Evolutionary conservation across 2,329 filamentous ascomycete species (phyloP).

Genomic region (Aureobasidium sp.): DNA sequence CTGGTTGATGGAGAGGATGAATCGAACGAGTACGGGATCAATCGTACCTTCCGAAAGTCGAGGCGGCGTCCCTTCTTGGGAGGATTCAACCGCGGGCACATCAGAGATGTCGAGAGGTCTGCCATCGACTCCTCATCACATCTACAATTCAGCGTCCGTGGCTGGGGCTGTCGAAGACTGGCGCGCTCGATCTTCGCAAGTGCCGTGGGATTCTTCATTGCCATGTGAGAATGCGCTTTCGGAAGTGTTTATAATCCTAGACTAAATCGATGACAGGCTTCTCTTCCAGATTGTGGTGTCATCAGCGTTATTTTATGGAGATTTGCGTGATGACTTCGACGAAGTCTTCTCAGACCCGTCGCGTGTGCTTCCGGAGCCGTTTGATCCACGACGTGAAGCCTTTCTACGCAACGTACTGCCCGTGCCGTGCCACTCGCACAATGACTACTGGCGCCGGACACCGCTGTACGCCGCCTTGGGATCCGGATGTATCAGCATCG

Average conservation of each 20-base stretch:
- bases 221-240: background rate
- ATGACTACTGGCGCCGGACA: conserved; percentile 60
- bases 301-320: background rate
- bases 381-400: background rate
- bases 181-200: background rate
- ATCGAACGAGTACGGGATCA: background rate
- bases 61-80: background rate
- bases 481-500: conserved; percentile 54
- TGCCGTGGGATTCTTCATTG: background rate
- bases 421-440: conserved; percentile 63
- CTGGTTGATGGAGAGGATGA: background rate
- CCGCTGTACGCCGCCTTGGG: conserved; percentile 55
- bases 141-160: background rate
- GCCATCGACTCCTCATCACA: background rate
- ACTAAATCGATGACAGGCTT: background rate
- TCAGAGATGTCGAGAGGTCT: background rate
- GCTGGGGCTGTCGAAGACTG: background rate
- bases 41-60: background rate
- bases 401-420: conserved; percentile 14
- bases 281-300: background rate
- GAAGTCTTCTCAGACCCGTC: background rate
- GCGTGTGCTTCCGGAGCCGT: background rate
- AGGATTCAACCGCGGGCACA: background rate
- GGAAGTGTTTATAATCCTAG: background rate
- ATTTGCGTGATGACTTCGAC: background rate